These are phyloP conservation scores for Linnemannia zychae DNA, from an alignment of 192 early-diverging fungal species.

Conservation along the genomic window DNA sequence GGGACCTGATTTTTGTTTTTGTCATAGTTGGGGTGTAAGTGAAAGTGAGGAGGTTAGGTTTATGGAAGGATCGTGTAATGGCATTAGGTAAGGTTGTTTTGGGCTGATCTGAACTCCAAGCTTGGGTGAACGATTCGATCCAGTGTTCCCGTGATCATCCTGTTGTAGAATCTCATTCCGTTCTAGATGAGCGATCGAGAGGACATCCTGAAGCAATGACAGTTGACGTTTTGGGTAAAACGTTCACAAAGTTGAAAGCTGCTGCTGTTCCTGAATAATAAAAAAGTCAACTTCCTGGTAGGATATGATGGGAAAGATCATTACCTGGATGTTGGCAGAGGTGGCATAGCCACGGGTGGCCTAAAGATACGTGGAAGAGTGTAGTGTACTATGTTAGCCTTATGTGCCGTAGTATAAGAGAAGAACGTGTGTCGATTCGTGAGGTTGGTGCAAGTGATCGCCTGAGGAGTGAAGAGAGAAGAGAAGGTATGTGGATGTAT, in stretches of 20 bases:
- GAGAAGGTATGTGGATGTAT: not conserved
- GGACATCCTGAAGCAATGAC: not conserved
- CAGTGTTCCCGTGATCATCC: not conserved
- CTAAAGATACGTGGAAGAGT: slow-evolving; percentile 6
- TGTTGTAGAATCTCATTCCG: not conserved
- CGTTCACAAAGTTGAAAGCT: not conserved
- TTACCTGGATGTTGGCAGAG: slow-evolving; percentile 42
- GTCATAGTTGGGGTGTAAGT: not conserved
- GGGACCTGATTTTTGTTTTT: slow-evolving; percentile 72
- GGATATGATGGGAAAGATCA: slow-evolving; percentile 5
- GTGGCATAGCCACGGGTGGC: slow-evolving; percentile 51
- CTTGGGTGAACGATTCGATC: not conserved
- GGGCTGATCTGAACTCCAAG: not conserved
- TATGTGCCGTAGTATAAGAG: not conserved
- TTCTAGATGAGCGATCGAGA: not conserved
- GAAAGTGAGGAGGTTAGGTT: not conserved
- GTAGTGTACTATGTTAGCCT: not conserved
- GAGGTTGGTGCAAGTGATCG: not conserved
- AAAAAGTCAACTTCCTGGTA: not conserved
- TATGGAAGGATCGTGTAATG: not conserved
- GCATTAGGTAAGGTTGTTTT: not conserved
- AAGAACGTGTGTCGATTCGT: not conserved
- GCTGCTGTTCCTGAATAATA: not conserved
- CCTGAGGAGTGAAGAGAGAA: not conserved
- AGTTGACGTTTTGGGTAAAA: not conserved